Base-by-base conservation (phyloP, 1,139 yeast genomes). In the Candida tropicalis region DNA sequence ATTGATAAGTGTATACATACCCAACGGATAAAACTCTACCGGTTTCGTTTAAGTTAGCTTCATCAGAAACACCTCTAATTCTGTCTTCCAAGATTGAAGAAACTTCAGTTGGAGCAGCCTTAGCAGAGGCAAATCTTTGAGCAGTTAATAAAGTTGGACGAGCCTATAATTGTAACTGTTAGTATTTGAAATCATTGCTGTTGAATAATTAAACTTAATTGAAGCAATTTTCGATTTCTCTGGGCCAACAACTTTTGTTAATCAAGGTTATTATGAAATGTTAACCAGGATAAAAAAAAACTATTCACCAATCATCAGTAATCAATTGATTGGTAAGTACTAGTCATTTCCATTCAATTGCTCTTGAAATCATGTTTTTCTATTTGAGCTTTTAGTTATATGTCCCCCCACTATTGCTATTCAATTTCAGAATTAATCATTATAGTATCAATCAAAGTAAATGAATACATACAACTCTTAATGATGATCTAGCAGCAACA, bases 101-200 rank as follows among this genome's bases (percentile, higher is more conserved):
- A 60, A 95, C 99, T 80, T 95, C 99, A 61, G 99, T 93, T 70
- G 99, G 98, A 62, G 95, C 91, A 66, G 98, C 95, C 84, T 93
- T 95, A 63, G 96, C 95, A 54, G 95, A 84, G 68, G 98, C 97
- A 69, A 81, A 88, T 75, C 96, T 84, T 60, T 67, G 67, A 65
- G 84, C 82, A 62, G 79, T 71, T 61, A 77, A 66, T 66, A 78
- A 72, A 60, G 81, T 77, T 68, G 90, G 88, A 76, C 87, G 87
- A 65, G 88, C 85, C 87, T 82, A 65, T 31, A 50, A 7, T 11
- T 18, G 38, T n/a, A 12, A 20, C 9, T 31, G 58, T 54, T 54
- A 50, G 56, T 51, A 49, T 38, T 32, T 3, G 18, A 12, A 25
- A 25, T 25, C 2, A 2, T 9, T 17, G 7, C 4, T 26, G 15